phyloP scores from a whole-genome alignment of 73 alveolate species.

The Paramecium pentaurelia region DNA sequence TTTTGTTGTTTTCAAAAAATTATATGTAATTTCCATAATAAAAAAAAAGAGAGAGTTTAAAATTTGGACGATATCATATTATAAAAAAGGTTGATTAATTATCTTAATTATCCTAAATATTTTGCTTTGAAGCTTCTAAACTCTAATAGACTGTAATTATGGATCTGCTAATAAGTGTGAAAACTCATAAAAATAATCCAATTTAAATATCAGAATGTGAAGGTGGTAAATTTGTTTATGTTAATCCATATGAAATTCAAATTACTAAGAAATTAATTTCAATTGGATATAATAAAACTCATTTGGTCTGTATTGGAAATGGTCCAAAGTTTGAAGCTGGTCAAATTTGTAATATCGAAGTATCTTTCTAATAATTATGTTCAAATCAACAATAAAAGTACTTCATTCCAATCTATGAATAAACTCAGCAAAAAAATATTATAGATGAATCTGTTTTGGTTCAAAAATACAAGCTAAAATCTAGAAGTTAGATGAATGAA shows the following conservation, averaged over 20 bases:
- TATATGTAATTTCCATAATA: not conserved
- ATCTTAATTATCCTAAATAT: not conserved
- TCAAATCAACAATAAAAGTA: not conserved
- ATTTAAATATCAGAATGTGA: not conserved
- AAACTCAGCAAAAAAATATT: not conserved
- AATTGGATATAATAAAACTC: not conserved
- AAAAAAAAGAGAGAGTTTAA: not conserved
- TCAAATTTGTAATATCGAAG: not conserved
- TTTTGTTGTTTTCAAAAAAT: not conserved
- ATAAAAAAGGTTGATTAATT: not conserved
- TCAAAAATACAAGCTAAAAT: not conserved
- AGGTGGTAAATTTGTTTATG: not conserved
- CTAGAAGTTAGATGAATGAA: not conserved
- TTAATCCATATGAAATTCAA: not conserved
- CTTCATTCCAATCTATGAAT: not conserved
- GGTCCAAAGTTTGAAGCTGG: not conserved
- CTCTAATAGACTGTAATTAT: not conserved
- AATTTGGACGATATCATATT: not conserved
- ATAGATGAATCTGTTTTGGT: not conserved
- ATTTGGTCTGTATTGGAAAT: not conserved
- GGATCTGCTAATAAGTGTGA: not conserved
- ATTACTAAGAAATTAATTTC: not conserved
- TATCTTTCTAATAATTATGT: not conserved
- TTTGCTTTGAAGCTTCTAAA: not conserved
- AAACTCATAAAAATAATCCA: not conserved